Evolutionary conservation across 2,329 filamentous ascomycete species (phyloP).

Genomic region (Cercospora zeae-maydis): DNA sequence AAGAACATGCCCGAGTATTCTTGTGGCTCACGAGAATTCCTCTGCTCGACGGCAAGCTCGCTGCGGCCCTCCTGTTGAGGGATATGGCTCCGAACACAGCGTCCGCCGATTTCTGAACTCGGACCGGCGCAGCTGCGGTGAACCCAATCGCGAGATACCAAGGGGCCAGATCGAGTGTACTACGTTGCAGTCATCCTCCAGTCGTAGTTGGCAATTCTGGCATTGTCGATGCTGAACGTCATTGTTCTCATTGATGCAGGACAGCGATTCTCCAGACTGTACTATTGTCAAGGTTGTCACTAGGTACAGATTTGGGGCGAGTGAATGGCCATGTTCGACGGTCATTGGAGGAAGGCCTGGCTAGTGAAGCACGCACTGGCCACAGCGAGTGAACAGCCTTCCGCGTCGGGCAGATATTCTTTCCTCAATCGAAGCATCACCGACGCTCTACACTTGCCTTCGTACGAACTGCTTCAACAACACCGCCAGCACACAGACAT

Average conservation of each 20-base stretch:
- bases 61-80: not conserved
- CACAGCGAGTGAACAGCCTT: not conserved
- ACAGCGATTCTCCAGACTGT: not conserved
- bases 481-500: not conserved
- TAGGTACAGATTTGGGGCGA: not conserved
- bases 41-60: not conserved
- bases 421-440: not conserved
- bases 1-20: not conserved
- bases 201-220: not conserved
- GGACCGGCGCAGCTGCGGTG: not conserved
- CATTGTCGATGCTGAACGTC: not conserved
- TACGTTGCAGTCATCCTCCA: not conserved
- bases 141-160: not conserved
- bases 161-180: not conserved
- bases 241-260: not conserved
- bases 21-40: not conserved
- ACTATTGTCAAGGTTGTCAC: not conserved
- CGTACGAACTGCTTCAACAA: not conserved
- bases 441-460: not conserved
- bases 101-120: too few species aligned
- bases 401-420: not conserved
- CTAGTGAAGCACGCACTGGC: not conserved
- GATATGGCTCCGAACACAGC: not conserved
- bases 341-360: not conserved
- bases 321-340: not conserved